Base-by-base conservation (phyloP, 169 alveolate species). In the Ichthyophthirius multifiliis region DNA sequence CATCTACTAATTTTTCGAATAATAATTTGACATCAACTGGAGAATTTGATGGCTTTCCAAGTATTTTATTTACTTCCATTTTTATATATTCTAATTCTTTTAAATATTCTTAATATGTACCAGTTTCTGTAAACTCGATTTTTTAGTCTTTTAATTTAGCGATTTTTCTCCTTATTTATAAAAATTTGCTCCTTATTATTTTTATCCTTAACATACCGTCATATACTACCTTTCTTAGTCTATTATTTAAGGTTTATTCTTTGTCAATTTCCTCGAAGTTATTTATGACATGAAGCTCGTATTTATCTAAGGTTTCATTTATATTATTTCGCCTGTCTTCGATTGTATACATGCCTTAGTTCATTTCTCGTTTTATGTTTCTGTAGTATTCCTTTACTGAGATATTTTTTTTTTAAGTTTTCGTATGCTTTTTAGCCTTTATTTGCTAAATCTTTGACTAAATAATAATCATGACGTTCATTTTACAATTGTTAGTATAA, bases 201-300 rank as follows among this genome's bases (percentile, higher is more conserved):
- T 55, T 55, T 39, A 55, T 55, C 31, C 31, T 55, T n/a, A 55
- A 39, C 23, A 55, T 55, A 55, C 71, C 71, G 7, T 55, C 71
- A 55, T 27, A 39, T 3, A 55, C 71, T 10, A 39, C 71, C 13
- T 39, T 39, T 39, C 31, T 55, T 23, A 55, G 31, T 55, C 31
- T 55, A 55, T 39, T 23, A 23, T 55, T 39, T 5, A 55, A 39
- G 15, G 71, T 55, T 16, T 55, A 55, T 55, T 55, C 71, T 1
- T 34, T 34, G 31, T 55, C 71, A 55, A 55, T 34, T 10, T 12
- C 16, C 31, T 55, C 71, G 43, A 55, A 55, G 13, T 55, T 55
- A 1, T 55, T 39, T n/a, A 55, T 55, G 31, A 55, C 71, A 7
- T 55, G 31, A 55, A 34, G 71, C 18, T 55, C 71, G 13, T 55